phyloP scores from a whole-genome alignment of 176 grass and related monocot genomes.

The Eleusine indica region DNA sequence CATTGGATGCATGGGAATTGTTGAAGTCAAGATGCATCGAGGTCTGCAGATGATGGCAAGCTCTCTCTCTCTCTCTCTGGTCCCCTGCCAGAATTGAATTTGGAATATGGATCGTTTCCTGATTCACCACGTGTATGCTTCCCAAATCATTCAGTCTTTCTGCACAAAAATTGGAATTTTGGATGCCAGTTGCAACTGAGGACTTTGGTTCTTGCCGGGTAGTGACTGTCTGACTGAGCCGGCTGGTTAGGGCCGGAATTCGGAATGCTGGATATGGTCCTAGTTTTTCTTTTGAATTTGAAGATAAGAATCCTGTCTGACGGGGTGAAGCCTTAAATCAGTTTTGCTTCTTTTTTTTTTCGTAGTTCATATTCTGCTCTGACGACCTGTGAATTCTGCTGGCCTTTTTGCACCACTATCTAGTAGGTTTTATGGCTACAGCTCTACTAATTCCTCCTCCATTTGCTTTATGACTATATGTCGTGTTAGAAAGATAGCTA shows the following conservation, averaged over 20 bases:
- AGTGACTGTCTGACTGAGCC: neutral
- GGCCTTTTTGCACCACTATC: slow-evolving; percentile 11
- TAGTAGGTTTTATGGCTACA: slow-evolving; percentile 37
- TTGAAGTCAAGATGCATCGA: slow-evolving; percentile 20
- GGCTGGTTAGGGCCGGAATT: neutral
- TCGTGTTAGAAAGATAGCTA: slow-evolving; percentile 58
- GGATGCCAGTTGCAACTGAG: neutral
- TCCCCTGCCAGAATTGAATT: slow-evolving; percentile 2
- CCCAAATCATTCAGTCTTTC: neutral
- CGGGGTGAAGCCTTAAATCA: neutral
- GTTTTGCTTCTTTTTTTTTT: neutral
- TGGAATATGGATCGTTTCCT: slow-evolving; percentile 11
- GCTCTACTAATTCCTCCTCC: slow-evolving; percentile 42
- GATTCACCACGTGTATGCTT: neutral
- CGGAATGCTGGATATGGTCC: neutral
- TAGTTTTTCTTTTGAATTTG: neutral
- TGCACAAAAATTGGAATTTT: neutral
- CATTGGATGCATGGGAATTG: slow-evolving; percentile 6
- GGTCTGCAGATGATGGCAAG: neutral
- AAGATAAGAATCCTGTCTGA: neutral
- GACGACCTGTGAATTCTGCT: neutral
- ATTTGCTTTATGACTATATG: slow-evolving; percentile 48
- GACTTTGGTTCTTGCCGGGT: neutral
- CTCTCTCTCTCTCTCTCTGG: neutral
- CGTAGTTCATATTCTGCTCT: neutral